A percentile compares a stretch with the other conserved stretches of the same genome.
Evolutionary conservation across 495 filamentous ascomycete genomes (phyloP).

Genomic region (Coniosporium apollinis): DNA sequence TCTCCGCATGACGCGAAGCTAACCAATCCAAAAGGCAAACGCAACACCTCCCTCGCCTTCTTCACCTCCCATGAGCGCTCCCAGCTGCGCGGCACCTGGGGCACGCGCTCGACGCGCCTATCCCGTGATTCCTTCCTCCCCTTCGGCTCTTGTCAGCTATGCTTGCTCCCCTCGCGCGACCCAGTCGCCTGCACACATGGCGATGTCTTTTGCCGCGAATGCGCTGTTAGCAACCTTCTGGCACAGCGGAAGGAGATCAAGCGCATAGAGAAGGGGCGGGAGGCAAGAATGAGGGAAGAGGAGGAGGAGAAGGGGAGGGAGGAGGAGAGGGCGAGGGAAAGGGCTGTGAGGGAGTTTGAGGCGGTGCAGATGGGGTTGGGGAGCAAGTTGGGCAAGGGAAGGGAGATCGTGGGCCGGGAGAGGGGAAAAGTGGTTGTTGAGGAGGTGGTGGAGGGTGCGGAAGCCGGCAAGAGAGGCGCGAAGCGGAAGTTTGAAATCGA

Average conservation of each 20-base stretch:
- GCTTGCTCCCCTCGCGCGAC: conserved; percentile 64
- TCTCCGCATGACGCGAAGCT: too few species aligned
- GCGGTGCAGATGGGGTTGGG: conserved; percentile 48
- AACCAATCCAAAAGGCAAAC: too few species aligned
- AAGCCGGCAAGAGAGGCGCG: conserved; percentile 18
- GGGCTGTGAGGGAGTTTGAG: conserved; percentile 28
- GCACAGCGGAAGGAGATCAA: conserved; percentile 89
- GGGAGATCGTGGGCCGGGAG: conserved; percentile 24
- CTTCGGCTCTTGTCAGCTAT: conserved; percentile 81
- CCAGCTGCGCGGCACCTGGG: conserved; percentile 65
- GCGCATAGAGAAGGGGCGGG: conserved; percentile 50
- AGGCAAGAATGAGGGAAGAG: conserved; percentile 40
- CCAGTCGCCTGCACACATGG: conserved; percentile 67
- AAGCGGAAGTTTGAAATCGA: conserved; percentile 77
- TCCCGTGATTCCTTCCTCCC: conserved; percentile 84
- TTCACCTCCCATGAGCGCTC: conserved; percentile 87
- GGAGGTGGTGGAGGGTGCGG: conserved; percentile 10
- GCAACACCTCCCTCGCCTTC: conserved; percentile 89
- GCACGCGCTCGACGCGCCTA: conserved; percentile 67
- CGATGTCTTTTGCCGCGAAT: conserved; percentile 95
- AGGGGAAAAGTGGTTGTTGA: conserved; percentile 29
- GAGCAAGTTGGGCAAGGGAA: conserved; percentile 27
- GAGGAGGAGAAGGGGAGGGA: conserved; percentile 31
- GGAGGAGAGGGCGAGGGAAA: conserved; percentile 32
- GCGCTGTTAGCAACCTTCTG: conserved; percentile 77